A percentile compares a stretch with the other conserved stretches of the same genome.
Evolutionary conservation across 768 basidiomycete genomes (phyloP).

Genomic region (Chlorophyllum brunneum): DNA sequence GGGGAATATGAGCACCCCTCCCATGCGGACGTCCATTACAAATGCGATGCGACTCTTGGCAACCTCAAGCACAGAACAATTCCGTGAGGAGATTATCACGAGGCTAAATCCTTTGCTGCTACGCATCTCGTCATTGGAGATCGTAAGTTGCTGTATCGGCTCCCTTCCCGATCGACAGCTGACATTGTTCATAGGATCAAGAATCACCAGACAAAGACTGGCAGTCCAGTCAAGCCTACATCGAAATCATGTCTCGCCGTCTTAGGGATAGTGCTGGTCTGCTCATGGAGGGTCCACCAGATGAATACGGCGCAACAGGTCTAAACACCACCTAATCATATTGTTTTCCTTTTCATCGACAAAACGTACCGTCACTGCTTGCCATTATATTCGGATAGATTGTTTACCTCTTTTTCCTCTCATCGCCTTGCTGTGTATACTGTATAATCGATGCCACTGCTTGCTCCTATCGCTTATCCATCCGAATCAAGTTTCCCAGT

Average conservation of each 20-base stretch:
- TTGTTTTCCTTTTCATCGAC: neutral
- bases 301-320: neutral
- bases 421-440: constrained; percentile 4
- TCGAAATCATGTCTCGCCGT: constrained; percentile 73
- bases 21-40: constrained; percentile 36
- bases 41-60: constrained; percentile 55
- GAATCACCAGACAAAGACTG: constrained; percentile 48
- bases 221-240: constrained; percentile 64
- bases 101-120: constrained; percentile 53
- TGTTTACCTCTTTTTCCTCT: neutral
- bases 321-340: neutral
- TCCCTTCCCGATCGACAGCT: neutral
- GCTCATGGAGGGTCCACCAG: neutral
- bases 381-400: neutral
- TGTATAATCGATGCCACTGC: neutral
- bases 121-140: constrained; percentile 49
- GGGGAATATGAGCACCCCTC: constrained; percentile 25
- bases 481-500: neutral
- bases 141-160: constrained; percentile 15
- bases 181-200: constrained; percentile 28
- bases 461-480: neutral
- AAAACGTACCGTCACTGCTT: no score
- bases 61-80: constrained; percentile 51
- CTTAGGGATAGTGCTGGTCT: constrained; percentile 62
- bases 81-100: constrained; percentile 53